Base-by-base conservation (phyloP, 352 stramenopile genomes). In the Phytophthora aleatoria region DNA sequence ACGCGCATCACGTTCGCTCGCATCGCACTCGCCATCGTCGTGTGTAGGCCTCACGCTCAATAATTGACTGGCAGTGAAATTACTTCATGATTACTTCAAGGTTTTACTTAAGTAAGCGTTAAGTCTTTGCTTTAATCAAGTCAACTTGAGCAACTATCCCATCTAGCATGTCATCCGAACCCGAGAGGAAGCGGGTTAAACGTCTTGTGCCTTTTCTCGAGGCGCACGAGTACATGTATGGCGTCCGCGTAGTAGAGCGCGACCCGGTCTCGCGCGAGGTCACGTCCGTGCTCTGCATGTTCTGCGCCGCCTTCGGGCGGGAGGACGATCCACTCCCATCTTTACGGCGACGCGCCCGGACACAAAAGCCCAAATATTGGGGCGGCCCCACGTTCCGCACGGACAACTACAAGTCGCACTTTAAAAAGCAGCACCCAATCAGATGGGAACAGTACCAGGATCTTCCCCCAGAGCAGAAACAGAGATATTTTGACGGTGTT, bases 1-100 rank as follows among this genome's bases (percentile, higher is more conserved):
- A 64, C 49, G 59, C 75, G 77, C 70, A 73, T 71, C 48, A 65
- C 57, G 20, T 50, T 71, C 48, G 57, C 66, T 71, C 74, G 74
- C 61, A 77, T 63, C 49, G 59, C 67, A 67, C 59, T 74, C 61
- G 80, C 76, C 76, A 79, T 81, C 69, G 66, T 71, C 42, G 61
- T 62, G 63, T 68, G 53, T 71, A 58, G 63, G 43, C 61, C 57
- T 28, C 50, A 54, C 38, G 33, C 3, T 54, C 7, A 43, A 31
- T 43, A n/a, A 16, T 41, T 41, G 35, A 41, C 12, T 48, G 24
- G 24, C 20, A 35, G 15, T 39, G 27, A 49, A 50, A 16, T 27
- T n/a, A 52, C 28, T 52, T 52, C 12, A 52, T 3, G n/a, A 49
- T 16, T 49, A 49, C 16, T 49, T 49, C 15, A 47, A 45, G 39